Base-by-base conservation (phyloP, 1,284 basidiomycete genomes). In the Cryptococcus sp. region DNA sequence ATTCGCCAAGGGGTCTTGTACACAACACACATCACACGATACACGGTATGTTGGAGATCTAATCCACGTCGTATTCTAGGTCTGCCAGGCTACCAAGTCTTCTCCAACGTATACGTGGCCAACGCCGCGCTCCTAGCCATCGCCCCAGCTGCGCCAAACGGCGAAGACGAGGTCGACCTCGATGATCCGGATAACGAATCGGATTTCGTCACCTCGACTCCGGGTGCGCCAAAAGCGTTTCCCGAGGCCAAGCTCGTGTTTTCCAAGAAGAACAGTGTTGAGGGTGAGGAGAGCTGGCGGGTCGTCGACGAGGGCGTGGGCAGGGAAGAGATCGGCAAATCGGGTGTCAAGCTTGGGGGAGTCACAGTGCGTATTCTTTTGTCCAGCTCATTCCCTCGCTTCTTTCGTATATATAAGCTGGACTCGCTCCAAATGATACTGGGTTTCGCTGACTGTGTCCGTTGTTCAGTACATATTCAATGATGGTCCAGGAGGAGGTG, bases 401-500 rank as follows among this genome's bases (percentile, higher is more conserved):
- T 39, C 25, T 13, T 2, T 23, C 11, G 1, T 35, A 19, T 5
- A 4, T 23, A 27, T n/a, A 23, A 19, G 17, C 15, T 22, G 20
- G 41, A 13, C 4, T 35, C 30, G 8, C 13, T 35, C 2, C 30
- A 35, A 8, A 5, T 35, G 13, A 5, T 13, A 11, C 22, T 17
- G 16, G 20, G 43, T 23, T 23, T 19, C 25, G 41, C 27, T 40
- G 41, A 52, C 30, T 47, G n/a, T 45, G 39, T 13, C 20, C 20
- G 47, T 23, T 20, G 41, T 22, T 19, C 30, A 74, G 70, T 72
- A 73, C 56, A 64, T 76, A 50, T 76, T 76, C 62, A 73, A 73
- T 57, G 73, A 76, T 54, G 64, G 60, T 19, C 68, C 71, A 23
- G 73, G 73, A n/a, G 52, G 50, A n/a, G 64, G 66, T 68, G 50